Evolutionary conservation across 208 protist genomes (phyloP).

Genomic region (Naegleria fowleri): DNA sequence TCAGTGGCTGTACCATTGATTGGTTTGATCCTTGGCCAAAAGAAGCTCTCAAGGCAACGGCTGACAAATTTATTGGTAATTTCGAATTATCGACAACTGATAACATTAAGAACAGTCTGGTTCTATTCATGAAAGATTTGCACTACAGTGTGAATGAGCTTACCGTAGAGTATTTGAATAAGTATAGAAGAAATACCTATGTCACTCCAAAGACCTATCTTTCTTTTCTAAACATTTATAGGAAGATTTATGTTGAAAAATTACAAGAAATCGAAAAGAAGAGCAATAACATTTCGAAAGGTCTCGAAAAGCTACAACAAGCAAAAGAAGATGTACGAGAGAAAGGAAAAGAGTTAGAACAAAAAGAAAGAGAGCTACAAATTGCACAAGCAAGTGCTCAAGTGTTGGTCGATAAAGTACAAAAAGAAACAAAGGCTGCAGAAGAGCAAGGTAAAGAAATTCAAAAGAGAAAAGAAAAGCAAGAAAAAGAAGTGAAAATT

Average conservation of each 20-base stretch:
- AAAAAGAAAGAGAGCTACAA: conserved; percentile 52
- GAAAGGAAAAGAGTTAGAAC: conserved; percentile 47
- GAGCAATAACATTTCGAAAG: conserved; percentile 49
- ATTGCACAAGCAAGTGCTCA: conserved; percentile 44
- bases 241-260: conserved; percentile 57
- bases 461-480: conserved; percentile 40
- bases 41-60: conserved; percentile 58
- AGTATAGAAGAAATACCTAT: conserved; percentile 57
- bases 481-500: conserved; percentile 38
- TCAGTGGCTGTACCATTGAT: conserved; percentile 70
- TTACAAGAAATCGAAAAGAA: conserved; percentile 49
- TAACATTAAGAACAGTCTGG: conserved; percentile 28
- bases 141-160: conserved; percentile 54
- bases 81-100: conserved; percentile 41
- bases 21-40: conserved; percentile 74
- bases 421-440: conserved; percentile 42
- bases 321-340: conserved; percentile 42
- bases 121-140: conserved; percentile 54
- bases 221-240: conserved; percentile 66
- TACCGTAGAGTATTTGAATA: conserved; percentile 57
- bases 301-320: conserved; percentile 61
- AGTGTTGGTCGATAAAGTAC: conserved; percentile 54
- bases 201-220: conserved; percentile 78
- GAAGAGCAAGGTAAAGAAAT: conserved; percentile 59
- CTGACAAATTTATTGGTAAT: conserved; percentile 33